A percentile compares a stretch with the other conserved stretches of the same genome.
Conservation (phyloP, 2,329 filamentous ascomycete species). For the Pyrenophora tritici-repentis region DNA sequence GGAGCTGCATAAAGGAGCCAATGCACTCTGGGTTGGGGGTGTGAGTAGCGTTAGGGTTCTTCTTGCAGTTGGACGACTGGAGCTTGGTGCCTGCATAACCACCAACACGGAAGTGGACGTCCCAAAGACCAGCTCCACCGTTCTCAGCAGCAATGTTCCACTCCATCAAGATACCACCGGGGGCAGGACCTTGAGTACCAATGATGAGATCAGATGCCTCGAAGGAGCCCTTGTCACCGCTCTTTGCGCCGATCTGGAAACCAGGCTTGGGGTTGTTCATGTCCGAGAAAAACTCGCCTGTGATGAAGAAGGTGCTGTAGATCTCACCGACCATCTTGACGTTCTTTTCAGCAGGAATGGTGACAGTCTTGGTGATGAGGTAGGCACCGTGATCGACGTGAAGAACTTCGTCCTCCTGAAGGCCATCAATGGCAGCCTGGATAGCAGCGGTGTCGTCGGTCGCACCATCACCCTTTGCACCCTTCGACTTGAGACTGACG, state of each 20-base stretch:
- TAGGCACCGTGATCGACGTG: constrained; percentile 70
- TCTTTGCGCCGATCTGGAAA: constrained; percentile 75
- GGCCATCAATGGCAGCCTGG: constrained; percentile 74
- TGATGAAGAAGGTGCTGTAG: constrained; percentile 87
- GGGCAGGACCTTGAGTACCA: constrained; percentile 78
- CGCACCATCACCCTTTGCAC: constrained; percentile 83
- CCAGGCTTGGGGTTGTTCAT: constrained; percentile 78
- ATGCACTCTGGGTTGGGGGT: constrained; percentile 69
- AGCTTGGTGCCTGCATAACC: constrained; percentile 83
- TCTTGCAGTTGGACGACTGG: constrained; percentile 77
- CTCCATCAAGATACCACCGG: constrained; percentile 87
- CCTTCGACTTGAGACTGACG: constrained; percentile 78
- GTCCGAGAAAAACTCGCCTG: constrained; percentile 74
- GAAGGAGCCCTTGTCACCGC: constrained; percentile 76
- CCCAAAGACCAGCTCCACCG: constrained; percentile 83
- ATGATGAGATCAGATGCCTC: constrained; percentile 90
- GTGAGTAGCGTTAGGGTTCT: constrained; percentile 69
- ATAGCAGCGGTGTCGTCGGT: constrained; percentile 88
- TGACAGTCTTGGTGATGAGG: constrained; percentile 63
- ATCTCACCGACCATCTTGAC: constrained; percentile 90
- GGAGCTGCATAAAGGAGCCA: constrained; percentile 70
- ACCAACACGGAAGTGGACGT: constrained; percentile 92
- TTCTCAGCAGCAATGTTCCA: constrained; percentile 78
- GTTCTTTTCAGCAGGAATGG: constrained; percentile 65
- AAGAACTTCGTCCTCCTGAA: constrained; percentile 64